A percentile compares a stretch with the other conserved stretches of the same genome.
Evolutionary conservation across 1,284 basidiomycete species (phyloP).

Genomic region (Irpex sp.): DNA sequence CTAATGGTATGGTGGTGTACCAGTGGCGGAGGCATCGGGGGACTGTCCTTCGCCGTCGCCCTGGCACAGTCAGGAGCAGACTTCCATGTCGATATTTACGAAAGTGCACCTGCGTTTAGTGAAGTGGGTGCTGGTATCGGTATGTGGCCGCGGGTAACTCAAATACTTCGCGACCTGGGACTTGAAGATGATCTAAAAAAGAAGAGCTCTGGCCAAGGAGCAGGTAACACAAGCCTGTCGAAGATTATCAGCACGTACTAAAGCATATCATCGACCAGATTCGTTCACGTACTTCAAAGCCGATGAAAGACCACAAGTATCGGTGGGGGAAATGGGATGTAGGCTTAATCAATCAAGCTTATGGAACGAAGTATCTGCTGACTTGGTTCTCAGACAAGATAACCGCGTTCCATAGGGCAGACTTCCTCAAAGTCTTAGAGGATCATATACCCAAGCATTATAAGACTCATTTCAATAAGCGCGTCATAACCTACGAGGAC

Average conservation of each 20-base stretch:
- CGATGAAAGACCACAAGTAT: not conserved
- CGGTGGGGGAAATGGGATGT: not conserved
- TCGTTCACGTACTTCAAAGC: not conserved
- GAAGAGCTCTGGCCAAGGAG: constrained; percentile 4
- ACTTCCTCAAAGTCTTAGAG: constrained; percentile 37
- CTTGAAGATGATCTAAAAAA: constrained; percentile 17
- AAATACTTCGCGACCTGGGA: constrained; percentile 19
- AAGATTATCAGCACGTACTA: too few relatives aligned
- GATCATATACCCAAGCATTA: constrained; percentile 29
- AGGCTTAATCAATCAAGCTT: too few relatives aligned
- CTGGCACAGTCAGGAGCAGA: constrained; percentile 33
- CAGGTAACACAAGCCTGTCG: not conserved
- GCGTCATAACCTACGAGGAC: constrained; percentile 31
- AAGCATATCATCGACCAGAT: too few relatives aligned
- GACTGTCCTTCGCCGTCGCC: constrained; percentile 32
- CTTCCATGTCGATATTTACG: constrained; percentile 40
- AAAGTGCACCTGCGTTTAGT: constrained; percentile 32
- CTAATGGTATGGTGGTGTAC: constrained; percentile 8
- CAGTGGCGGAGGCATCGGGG: constrained; percentile 38
- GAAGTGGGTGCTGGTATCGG: constrained; percentile 39
- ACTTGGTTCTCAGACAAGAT: not conserved
- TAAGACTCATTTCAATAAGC: constrained; percentile 36
- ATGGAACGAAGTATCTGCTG: too few relatives aligned
- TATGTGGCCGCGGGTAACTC: constrained; percentile 25
- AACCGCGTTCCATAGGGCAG: not conserved